phyloP scores from a whole-genome alignment of 306 rosid species.

The Sindora glabra region DNA sequence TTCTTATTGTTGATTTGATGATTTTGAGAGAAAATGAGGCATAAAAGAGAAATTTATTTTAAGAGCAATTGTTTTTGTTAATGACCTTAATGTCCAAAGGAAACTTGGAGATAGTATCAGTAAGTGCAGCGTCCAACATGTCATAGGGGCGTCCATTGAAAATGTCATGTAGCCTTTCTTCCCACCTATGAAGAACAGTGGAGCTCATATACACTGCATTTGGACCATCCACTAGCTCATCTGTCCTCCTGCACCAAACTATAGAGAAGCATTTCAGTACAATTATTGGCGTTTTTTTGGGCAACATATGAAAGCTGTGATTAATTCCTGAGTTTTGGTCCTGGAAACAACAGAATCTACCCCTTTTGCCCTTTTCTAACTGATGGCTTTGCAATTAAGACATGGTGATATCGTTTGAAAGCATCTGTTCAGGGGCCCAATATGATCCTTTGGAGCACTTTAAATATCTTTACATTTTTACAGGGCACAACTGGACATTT shows the following conservation, averaged over 20 bases:
- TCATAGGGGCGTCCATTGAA: conserved; percentile 74
- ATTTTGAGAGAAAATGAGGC: not conserved
- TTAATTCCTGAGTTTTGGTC: no score
- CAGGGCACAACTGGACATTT: no score
- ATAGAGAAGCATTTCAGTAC: conserved; percentile 3
- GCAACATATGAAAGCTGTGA: no score
- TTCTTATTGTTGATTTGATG: not conserved
- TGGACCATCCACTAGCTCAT: conserved; percentile 83
- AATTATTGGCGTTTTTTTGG: not conserved
- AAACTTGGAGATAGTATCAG: conserved; percentile 53
- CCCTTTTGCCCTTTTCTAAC: no score
- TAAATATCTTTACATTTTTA: no score
- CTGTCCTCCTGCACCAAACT: conserved; percentile 98
- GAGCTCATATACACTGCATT: conserved; percentile 60
- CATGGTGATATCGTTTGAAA: no score
- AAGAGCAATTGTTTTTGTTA: not conserved
- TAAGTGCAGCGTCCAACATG: conserved; percentile 69
- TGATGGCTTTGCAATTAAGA: no score
- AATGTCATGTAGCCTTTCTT: conserved; percentile 60
- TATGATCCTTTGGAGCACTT: no score
- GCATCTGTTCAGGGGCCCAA: no score
- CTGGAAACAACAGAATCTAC: no score
- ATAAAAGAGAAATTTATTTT: not conserved
- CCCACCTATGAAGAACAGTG: conserved; percentile 85
- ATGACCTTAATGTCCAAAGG: conserved; percentile 73